phyloP scores from a whole-genome alignment of 2,329 filamentous ascomycete genomes.

The Claviceps arundinis region DNA sequence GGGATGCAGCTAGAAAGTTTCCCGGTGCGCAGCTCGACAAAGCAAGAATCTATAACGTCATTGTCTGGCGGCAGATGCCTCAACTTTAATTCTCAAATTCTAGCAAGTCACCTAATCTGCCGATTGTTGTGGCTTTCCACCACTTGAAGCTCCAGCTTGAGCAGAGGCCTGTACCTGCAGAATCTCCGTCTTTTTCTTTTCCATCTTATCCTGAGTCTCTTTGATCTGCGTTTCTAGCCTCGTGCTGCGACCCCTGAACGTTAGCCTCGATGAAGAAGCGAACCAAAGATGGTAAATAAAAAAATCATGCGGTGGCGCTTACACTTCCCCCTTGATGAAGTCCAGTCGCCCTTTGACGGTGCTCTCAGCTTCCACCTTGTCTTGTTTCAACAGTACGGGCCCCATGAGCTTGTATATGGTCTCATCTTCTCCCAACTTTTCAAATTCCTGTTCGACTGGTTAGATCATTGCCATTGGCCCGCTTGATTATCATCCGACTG shows the following conservation, averaged over 20 bases:
- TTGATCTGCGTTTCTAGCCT: slow-evolving; percentile 39
- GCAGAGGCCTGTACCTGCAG: slow-evolving; percentile 40
- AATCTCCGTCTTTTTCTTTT: slow-evolving; percentile 46
- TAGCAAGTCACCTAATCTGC: slow-evolving; percentile 5
- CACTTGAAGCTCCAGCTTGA: slow-evolving; percentile 24
- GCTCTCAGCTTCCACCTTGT: slow-evolving; percentile 77
- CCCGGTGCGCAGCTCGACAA: neutral
- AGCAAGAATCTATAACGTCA: neutral
- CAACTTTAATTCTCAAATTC: neutral
- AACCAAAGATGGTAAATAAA: neutral
- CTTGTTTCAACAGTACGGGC: slow-evolving; percentile 87
- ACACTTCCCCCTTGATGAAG: slow-evolving; percentile 93
- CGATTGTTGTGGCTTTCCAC: slow-evolving; percentile 18
- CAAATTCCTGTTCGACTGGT: slow-evolving; percentile 56
- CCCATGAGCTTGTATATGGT: slow-evolving; percentile 94
- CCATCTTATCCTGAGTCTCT: slow-evolving; percentile 41
- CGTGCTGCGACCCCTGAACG: slow-evolving; percentile 13
- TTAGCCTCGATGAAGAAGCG: slow-evolving; percentile 6
- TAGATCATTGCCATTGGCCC: neutral
- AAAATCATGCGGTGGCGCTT: slow-evolving; percentile 18
- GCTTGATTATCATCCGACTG: neutral
- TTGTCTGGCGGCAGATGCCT: neutral
- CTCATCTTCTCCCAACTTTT: slow-evolving; percentile 62
- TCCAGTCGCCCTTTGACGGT: slow-evolving; percentile 84
- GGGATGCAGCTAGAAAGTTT: neutral